Evolutionary conservation across 805 yeast genomes (phyloP), one percentile per base, ranked within the genome.

Genomic region (Wickerhamiella bombiphila): DNA sequence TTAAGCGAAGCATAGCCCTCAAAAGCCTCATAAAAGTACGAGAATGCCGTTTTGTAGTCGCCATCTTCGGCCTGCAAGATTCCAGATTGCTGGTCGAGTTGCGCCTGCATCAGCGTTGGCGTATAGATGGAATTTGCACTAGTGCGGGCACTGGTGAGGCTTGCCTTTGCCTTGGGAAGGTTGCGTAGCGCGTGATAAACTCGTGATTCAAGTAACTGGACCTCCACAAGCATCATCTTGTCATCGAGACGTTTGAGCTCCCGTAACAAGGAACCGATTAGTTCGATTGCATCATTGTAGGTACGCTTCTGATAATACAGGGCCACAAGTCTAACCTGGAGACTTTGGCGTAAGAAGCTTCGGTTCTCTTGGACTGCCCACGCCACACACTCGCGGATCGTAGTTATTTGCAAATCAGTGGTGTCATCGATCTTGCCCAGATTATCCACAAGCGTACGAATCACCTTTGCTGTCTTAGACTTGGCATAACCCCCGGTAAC

Each of bases 61-160:
- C 81, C 81, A 52, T 91, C 97, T 60, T 91, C 96, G 28, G 96
- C 94, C 62, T 88, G 93, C 45, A 91, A 69, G 39, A 88, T 76
- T 49, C 99, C 98, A 55, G 93, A 77, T 77, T 88, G 85, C 61
- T 82, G 72, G 57, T 91, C 99, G 39, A 91, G 69, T 55, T 85
- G 94, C 1, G 97, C 97, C 61, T 91, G 94, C 50, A 79, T 69
- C 36, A 76, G 65, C n/a, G 96, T 80, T 7, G 97, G 94, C 52
- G 94, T 81, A 63, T 86, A 93, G 37, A 91, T 82, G 17, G 96
- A 72, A 58, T 91, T 93, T n/a, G 98, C 98, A 2, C 93, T 79
- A 0, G 98, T 91, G 59, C 97, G 73, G 2, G 98, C 95, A 34
- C 93, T 76, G 2, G 97, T 85, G 50, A 91, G 67, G 2, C 95